Evolutionary conservation across 129 eudicot species (phyloP).

Genomic region (Ambrosia trifida): DNA sequence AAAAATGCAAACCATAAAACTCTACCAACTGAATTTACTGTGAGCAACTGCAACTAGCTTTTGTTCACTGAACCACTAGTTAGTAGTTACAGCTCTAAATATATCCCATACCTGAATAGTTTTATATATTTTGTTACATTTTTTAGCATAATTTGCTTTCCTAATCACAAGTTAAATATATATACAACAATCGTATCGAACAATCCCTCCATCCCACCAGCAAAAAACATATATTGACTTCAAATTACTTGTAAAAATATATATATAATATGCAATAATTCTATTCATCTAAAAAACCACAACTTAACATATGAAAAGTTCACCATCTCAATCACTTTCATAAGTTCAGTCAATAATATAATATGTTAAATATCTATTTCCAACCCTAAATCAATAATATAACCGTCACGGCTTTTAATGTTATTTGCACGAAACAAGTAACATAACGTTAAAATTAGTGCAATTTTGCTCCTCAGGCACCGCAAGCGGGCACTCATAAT

Average conservation of each 20-base stretch:
- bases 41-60: constrained; percentile 3
- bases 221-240: neutral
- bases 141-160: neutral
- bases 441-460: too few relatives aligned
- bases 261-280: too few relatives aligned
- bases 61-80: neutral
- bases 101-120: neutral
- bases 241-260: neutral
- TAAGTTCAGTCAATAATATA: too few relatives aligned
- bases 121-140: neutral
- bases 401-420: too few relatives aligned
- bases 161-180: neutral
- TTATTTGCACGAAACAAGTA: too few relatives aligned
- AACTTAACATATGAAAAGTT: neutral
- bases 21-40: neutral
- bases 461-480: too few relatives aligned
- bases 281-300: neutral
- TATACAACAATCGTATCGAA: neutral
- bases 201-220: neutral
- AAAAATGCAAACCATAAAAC: neutral
- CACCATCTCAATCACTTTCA: neutral
- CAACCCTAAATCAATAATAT: too few relatives aligned
- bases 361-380: too few relatives aligned
- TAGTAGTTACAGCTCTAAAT: neutral
- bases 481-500: too few relatives aligned